Evolutionary conservation across 169 alveolate genomes (phyloP), one percentile per base, ranked within the genome.

Genomic region (Cyclospora cayetanensis): DNA sequence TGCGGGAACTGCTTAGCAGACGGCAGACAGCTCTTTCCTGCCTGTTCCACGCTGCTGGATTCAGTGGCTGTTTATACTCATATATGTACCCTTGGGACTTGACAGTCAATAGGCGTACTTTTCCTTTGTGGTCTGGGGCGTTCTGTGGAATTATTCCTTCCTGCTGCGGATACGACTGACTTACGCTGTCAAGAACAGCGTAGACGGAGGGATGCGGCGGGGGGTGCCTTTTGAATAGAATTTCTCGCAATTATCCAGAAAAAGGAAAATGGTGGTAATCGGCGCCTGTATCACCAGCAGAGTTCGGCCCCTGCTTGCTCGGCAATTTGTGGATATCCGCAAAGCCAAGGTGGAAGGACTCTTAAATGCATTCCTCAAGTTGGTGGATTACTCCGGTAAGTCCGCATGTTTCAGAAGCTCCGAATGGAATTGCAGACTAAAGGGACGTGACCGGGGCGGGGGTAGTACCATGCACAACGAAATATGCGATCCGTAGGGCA

Each of bases 291-390:
- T 96, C 53, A 91, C 95, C 82, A 90, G 95, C 89, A 93, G 95
- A 91, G 96, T 94, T 74, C 96, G 96, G 94, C 96, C 97, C 34
- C 95, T 97, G 65, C 93, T 97, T 1, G 97, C 98, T 7, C 93
- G 99, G 76, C 97, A 96, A 93, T 97, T 97, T 79, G 97, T 96
- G 66, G 98, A 96, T 79, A 96, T 97, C 92, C 93, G 97, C 70
- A 94, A 96, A 70, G 95, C 96, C 46, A 96, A 97, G 88, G 94
- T 97, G 60, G 98, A 97, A 89, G 97, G 97, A 20, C 90, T 95
- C 91, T 88, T 93, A 42, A 90, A 93, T 25, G 95, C 96, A 27
- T 95, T 95, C 92, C 92, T 92, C n/a, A 95, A 93, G 86, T 94
- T 95, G 37, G 93, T 95, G 5, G 95, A 95, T 79, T 46, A 90